Percentiles rank a stretch among this genome's conserved stretches.
Evolutionary conservation across 2,329 filamentous ascomycete genomes (phyloP).

Genomic region (Triangularia verruculosa): DNA sequence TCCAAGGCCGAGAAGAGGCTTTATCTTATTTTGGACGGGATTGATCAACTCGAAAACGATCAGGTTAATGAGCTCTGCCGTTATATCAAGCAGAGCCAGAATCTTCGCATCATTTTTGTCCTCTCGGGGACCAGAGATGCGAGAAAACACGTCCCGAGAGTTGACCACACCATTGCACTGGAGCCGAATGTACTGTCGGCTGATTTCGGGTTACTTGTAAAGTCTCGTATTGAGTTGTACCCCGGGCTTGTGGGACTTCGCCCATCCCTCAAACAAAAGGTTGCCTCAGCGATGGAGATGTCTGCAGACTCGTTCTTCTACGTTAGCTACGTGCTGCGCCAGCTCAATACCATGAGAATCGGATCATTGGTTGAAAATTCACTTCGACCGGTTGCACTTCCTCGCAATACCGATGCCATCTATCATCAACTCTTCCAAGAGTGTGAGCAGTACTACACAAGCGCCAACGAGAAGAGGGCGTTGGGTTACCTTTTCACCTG

Average conservation of each 20-base stretch:
- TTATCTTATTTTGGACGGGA: constrained; percentile 1
- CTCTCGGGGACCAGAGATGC: background rate
- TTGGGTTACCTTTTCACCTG: constrained; percentile 7
- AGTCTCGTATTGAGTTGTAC: background rate
- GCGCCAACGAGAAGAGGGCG: background rate
- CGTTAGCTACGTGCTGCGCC: constrained; percentile 2
- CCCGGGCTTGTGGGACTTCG: constrained; percentile 1
- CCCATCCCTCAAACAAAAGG: background rate
- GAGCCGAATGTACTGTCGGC: background rate
- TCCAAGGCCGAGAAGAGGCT: background rate
- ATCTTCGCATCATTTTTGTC: constrained; percentile 1
- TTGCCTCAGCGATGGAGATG: background rate
- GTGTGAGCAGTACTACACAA: constrained; percentile 3
- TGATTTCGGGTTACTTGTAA: background rate
- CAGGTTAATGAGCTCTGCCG: background rate
- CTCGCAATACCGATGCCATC: background rate
- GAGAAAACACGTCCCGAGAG: background rate
- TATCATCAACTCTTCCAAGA: constrained; percentile 6
- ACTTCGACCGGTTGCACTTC: background rate
- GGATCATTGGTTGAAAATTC: background rate
- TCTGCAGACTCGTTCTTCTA: constrained; percentile 6
- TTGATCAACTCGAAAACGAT: constrained; percentile 3
- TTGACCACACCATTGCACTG: background rate
- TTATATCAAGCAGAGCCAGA: background rate
- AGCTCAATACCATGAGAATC: constrained; percentile 3